Conservation (phyloP, 2,329 filamentous ascomycete genomes). For the Akanthomyces dipterigenus region DNA sequence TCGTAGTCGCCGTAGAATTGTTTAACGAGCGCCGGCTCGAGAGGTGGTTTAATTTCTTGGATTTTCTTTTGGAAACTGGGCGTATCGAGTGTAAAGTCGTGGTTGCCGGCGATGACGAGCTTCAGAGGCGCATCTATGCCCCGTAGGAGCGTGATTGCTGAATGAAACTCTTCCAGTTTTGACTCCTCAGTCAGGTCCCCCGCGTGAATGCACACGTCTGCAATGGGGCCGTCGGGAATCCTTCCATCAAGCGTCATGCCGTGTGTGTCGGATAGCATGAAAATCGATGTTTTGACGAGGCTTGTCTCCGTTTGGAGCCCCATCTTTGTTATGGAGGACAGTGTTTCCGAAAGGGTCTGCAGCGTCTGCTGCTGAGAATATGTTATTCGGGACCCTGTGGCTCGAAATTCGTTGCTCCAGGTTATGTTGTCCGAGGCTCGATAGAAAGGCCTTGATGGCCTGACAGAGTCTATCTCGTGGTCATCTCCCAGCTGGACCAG, state of each 20-base stretch:
- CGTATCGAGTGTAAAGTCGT: constrained; percentile 39
- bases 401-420: no score
- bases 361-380: no score
- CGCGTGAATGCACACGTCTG: constrained; percentile 42
- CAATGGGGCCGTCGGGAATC: not conserved
- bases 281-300: constrained; percentile 16
- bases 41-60: constrained; percentile 7
- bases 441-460: no score
- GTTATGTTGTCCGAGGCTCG: no score
- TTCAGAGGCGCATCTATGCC: constrained; percentile 38
- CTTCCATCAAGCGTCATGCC: constrained; percentile 9
- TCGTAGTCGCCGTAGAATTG: constrained; percentile 32
- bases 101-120: constrained; percentile 44
- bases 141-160: constrained; percentile 31
- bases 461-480: no score
- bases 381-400: no score
- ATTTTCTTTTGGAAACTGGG: constrained; percentile 27
- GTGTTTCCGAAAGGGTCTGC: no score
- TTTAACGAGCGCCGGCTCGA: constrained; percentile 9
- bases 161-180: constrained; percentile 31
- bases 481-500: no score
- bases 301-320: not conserved
- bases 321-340: not conserved
- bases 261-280: constrained; percentile 22
- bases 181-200: constrained; percentile 42